Evolutionary conservation across 176 grass and related monocot genomes (phyloP).

Genomic region (Coix lacrymajobi): DNA sequence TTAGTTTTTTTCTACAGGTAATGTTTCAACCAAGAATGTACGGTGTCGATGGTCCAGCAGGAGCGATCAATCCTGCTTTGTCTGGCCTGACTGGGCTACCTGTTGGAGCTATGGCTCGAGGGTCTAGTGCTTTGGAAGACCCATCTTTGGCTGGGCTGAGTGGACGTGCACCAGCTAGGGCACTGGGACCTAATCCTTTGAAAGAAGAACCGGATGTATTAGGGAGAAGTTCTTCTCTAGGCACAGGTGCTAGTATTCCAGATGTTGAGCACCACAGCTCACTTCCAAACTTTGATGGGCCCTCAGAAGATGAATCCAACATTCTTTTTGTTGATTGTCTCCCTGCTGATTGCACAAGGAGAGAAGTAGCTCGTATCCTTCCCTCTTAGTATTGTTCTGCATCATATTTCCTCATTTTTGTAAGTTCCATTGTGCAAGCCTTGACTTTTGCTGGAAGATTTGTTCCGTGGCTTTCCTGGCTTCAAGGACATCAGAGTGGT

Average conservation of each 20-base stretch:
- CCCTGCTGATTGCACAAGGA: slow-evolving; percentile 79
- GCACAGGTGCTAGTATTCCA: slow-evolving; percentile 17
- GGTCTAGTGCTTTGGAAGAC: slow-evolving; percentile 48
- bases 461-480: slow-evolving; percentile 63
- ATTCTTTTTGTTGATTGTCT: slow-evolving; percentile 85
- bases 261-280: slow-evolving; percentile 25
- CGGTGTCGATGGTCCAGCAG: slow-evolving; percentile 36
- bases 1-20: slow-evolving; percentile 40
- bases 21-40: slow-evolving; percentile 29
- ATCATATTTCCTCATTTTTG: slow-evolving; percentile 3
- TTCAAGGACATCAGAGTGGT: slow-evolving; percentile 79
- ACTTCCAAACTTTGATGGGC: slow-evolving; percentile 26
- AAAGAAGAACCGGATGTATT: slow-evolving; percentile 37
- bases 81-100: slow-evolving; percentile 25
- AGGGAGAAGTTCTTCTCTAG: slow-evolving; percentile 39
- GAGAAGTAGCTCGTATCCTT: slow-evolving; percentile 93
- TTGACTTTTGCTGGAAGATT: slow-evolving; percentile 58
- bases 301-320: slow-evolving; percentile 54
- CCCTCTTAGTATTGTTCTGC: not conserved
- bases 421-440: slow-evolving; percentile 29
- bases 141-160: slow-evolving; percentile 14
- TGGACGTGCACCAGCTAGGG: slow-evolving; percentile 26
- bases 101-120: slow-evolving; percentile 17
- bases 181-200: slow-evolving; percentile 30
- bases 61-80: slow-evolving; percentile 16